Conservation (phyloP, 805 yeast species). For the Starmerella roubikii region DNA sequence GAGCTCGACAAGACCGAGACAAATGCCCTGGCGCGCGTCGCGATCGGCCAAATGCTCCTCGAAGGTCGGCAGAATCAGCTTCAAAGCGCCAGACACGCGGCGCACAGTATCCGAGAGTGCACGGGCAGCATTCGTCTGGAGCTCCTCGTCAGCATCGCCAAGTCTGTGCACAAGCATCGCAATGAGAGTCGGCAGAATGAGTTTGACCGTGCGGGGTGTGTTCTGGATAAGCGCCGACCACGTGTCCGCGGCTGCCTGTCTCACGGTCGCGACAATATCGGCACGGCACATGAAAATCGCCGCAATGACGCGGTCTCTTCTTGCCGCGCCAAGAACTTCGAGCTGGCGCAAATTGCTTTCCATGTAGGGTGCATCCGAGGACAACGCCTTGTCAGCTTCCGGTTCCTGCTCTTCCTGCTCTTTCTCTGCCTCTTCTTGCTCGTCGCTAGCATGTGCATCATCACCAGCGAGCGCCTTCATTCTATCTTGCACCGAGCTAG, state of each 20-base stretch:
- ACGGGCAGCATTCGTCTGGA: conserved; percentile 79
- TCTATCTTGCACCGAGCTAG: conserved; percentile 23
- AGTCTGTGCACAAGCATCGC: conserved; percentile 65
- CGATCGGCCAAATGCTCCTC: conserved; percentile 57
- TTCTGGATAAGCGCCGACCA: conserved; percentile 96
- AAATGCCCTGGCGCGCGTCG: conserved; percentile 91
- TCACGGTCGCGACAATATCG: conserved; percentile 74
- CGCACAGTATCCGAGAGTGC: conserved; percentile 90
- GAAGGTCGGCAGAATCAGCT: conserved; percentile 66
- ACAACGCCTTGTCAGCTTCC: conserved; percentile 26
- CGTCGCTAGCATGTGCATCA: conserved; percentile 32
- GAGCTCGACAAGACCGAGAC: conserved; percentile 81
- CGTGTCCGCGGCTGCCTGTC: conserved; percentile 79
- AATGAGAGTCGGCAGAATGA: conserved; percentile 73
- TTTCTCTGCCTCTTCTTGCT: conserved; percentile 39
- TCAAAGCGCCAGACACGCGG: conserved; percentile 73
- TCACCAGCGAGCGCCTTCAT: conserved; percentile 17
- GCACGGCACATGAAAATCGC: conserved; percentile 88
- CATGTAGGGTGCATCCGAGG: conserved; percentile 2
- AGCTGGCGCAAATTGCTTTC: conserved; percentile 23
- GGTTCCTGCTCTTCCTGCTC: conserved; percentile 24
- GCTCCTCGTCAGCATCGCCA: conserved; percentile 66
- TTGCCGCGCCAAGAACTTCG: conserved; percentile 71
- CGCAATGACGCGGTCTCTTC: conserved; percentile 76
- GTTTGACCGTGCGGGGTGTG: conserved; percentile 89